Evolutionary conservation across 306 rosid species (phyloP).

Genomic region (Prunus mume): DNA sequence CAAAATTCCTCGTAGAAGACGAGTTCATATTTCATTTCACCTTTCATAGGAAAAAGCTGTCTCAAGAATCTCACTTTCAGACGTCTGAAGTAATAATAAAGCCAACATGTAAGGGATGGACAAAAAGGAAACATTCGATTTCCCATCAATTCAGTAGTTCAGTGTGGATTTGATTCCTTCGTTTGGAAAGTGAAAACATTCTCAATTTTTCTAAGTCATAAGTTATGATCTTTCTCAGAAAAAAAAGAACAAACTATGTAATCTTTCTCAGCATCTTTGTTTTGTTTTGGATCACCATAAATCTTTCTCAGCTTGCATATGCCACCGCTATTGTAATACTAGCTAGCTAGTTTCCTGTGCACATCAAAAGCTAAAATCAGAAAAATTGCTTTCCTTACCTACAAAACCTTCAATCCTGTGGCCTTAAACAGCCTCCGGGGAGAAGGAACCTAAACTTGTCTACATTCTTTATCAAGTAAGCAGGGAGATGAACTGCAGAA

Average conservation of each 20-base stretch:
- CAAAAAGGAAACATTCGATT: not conserved
- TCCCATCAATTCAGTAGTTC: not conserved
- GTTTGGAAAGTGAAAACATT: no score
- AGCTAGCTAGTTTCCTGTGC: not conserved
- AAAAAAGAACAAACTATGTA: no score
- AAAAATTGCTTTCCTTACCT: not conserved
- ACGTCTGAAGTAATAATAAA: not conserved
- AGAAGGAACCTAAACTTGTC: slow-evolving; percentile 72
- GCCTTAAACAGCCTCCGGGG: slow-evolving; percentile 90
- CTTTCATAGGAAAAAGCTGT: not conserved
- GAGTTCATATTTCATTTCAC: not conserved
- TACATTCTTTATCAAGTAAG: slow-evolving; percentile 75
- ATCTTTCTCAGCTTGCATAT: no score
- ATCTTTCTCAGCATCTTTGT: no score
- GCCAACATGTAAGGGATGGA: not conserved
- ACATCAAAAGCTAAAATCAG: not conserved
- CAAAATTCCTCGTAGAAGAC: not conserved
- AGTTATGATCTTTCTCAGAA: no score
- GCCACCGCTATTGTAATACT: not conserved
- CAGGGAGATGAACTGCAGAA: slow-evolving; percentile 87
- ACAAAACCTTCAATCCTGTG: slow-evolving; percentile 22
- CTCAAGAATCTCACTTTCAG: slow-evolving; percentile 1
- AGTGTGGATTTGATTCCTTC: no score
- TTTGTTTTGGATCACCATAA: no score
- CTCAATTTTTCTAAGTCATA: no score